These are phyloP conservation scores for Penicillium sp. DNA, from an alignment of 2,329 filamentous ascomycete genomes.

Conservation along the genomic window DNA sequence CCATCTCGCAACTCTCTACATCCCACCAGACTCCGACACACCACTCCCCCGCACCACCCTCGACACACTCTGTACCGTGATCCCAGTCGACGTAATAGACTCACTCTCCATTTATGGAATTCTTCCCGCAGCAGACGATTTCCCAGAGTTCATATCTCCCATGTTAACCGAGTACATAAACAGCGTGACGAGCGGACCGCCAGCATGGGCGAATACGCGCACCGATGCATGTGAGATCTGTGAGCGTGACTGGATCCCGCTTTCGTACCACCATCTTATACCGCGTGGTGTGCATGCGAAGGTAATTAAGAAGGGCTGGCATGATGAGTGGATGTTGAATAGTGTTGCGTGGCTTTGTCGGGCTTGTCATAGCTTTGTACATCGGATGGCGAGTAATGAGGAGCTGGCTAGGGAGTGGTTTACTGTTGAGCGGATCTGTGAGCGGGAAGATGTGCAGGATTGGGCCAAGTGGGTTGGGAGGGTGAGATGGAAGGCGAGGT, in stretches of 20 bases:
- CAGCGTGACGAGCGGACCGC: slow-evolving; percentile 57
- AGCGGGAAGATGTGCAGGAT: slow-evolving; percentile 64
- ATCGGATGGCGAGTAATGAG: slow-evolving; percentile 70
- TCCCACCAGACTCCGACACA: slow-evolving; percentile 31
- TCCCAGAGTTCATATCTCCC: slow-evolving; percentile 57
- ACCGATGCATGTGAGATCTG: slow-evolving; percentile 69
- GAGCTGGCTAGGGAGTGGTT: slow-evolving; percentile 68
- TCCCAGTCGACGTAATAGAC: slow-evolving; percentile 61
- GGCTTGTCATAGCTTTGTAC: slow-evolving; percentile 78
- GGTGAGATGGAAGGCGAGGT: slow-evolving; percentile 67
- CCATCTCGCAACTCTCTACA: slow-evolving; percentile 53
- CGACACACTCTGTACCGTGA: slow-evolving; percentile 48
- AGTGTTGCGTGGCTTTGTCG: slow-evolving; percentile 83
- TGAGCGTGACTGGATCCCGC: slow-evolving; percentile 64
- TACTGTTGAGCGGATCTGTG: slow-evolving; percentile 66
- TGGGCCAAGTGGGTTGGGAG: slow-evolving; percentile 70
- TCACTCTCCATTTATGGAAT: slow-evolving; percentile 65
- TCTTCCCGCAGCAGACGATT: slow-evolving; percentile 46
- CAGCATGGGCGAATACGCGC: slow-evolving; percentile 57
- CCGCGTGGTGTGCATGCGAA: slow-evolving; percentile 73
- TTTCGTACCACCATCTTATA: slow-evolving; percentile 83
- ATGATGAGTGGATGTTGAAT: slow-evolving; percentile 66
- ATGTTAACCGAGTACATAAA: slow-evolving; percentile 61
- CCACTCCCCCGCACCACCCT: slow-evolving; percentile 54
- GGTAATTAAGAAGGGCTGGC: slow-evolving; percentile 73